Conservation (phyloP, 345 rosid genomes). For the Combretum micranthum region DNA sequence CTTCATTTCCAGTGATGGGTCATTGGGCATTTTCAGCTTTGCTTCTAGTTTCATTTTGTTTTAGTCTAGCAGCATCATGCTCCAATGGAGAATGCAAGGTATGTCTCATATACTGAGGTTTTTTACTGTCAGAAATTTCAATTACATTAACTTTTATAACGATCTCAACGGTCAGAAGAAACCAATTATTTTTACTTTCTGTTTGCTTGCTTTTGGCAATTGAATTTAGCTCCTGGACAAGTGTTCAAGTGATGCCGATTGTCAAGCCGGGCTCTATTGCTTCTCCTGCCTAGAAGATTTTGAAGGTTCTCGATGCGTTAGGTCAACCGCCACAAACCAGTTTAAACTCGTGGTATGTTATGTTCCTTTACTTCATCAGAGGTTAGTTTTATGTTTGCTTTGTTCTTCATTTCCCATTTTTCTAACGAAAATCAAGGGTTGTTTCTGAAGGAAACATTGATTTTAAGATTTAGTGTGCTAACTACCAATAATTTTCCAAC, state of each 20-base stretch:
- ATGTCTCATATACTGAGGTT: background rate
- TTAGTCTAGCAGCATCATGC: conserved; percentile 26
- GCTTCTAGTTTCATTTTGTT: background rate
- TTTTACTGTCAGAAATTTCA: no score
- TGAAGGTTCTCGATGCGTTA: conserved; percentile 46
- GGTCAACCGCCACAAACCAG: conserved; percentile 44
- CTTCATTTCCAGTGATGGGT: no score
- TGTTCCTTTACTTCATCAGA: no score
- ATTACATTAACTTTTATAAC: no score
- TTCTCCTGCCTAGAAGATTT: conserved; percentile 40
- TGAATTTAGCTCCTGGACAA: conserved; percentile 35
- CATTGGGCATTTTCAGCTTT: conserved; percentile 2
- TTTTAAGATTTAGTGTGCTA: no score
- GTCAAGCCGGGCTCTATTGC: conserved; percentile 53
- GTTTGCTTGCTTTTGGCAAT: background rate
- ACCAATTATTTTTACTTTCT: background rate
- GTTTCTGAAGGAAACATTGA: no score
- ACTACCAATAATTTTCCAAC: no score
- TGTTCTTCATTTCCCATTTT: no score
- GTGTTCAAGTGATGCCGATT: conserved; percentile 54
- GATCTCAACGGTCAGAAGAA: no score
- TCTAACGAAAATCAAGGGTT: no score
- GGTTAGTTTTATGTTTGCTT: no score
- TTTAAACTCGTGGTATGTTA: conserved; percentile 52
- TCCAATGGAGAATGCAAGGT: conserved; percentile 53